Conservation (phyloP, 192 early-diverging fungal genomes). For the Coemansia sp. region DNA sequence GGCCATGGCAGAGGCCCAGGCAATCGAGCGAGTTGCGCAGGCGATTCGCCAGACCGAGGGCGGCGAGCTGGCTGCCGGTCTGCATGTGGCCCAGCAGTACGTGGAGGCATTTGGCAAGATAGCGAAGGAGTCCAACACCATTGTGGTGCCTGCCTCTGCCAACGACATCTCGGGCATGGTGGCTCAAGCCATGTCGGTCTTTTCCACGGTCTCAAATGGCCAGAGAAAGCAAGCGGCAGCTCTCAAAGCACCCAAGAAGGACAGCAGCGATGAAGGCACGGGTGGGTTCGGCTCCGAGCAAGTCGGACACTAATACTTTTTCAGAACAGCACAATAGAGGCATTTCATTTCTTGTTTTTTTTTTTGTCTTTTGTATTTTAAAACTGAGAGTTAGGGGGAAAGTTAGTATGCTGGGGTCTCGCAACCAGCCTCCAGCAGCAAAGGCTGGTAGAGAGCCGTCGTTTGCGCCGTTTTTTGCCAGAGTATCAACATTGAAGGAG, state of each 20-base stretch:
- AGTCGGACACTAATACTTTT: slow-evolving; percentile 18
- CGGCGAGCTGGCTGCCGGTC: slow-evolving; percentile 80
- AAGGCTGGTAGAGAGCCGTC: not conserved
- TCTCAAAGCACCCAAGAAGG: not conserved
- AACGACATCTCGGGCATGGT: slow-evolving; percentile 87
- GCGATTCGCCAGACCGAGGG: slow-evolving; percentile 65
- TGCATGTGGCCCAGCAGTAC: slow-evolving; percentile 95
- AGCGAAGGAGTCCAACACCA: slow-evolving; percentile 88
- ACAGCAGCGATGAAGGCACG: slow-evolving; percentile 5
- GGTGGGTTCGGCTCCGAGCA: slow-evolving; percentile 50
- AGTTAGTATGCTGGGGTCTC: not conserved
- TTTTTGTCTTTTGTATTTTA: too few relatives aligned
- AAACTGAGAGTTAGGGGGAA: too few relatives aligned
- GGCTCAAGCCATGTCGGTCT: slow-evolving; percentile 66
- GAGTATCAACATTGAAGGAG: slow-evolving; percentile 27
- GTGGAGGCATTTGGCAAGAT: slow-evolving; percentile 89
- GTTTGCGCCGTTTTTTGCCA: slow-evolving; percentile 11
- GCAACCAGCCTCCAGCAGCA: not conserved
- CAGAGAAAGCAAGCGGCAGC: slow-evolving; percentile 18
- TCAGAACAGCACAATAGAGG: too few relatives aligned
- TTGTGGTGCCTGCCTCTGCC: slow-evolving; percentile 82
- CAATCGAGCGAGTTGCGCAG: slow-evolving; percentile 75
- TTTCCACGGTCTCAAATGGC: slow-evolving; percentile 29
- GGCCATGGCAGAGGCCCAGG: slow-evolving; percentile 76
- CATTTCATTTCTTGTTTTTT: too few relatives aligned